Evolutionary conservation across 108 stramenopile genomes (phyloP), one percentile per base, ranked within the genome.

Genomic region (Phaeodactylum tricornutum): DNA sequence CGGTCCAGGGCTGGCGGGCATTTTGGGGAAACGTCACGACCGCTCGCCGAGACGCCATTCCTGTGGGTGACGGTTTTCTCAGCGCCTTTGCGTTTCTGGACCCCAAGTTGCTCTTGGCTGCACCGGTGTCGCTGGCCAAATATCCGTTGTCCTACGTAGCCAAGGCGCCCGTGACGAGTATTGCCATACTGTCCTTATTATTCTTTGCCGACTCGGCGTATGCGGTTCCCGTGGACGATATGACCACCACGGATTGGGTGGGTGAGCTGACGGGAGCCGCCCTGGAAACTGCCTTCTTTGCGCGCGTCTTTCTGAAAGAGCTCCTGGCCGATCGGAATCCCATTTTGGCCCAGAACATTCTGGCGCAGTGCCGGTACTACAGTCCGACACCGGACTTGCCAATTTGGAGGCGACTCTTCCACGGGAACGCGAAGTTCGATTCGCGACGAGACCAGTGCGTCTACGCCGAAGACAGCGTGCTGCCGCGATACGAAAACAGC

Each of bases 291-390:
- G 62, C 57, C 25, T 22, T 74, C 14, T 81, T 81, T 59, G 79
- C 67, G 8, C 50, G 79, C 16, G 29, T 74, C 14, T 60, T 81
- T 17, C 24, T 77, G n/a, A 73, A 74, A 44, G 66, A 61, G 17
- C 48, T 81, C 5, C 62, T 81, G 23, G 75, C 75, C 8, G 75
- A 81, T 30, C 69, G 79, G 20, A 74, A 81, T 49, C 72, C 64
- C 22, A 38, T 77, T 2, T 53, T 75, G 29, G 79, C 79, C 2
- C 19, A 50, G 31, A 74, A 67, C 36, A 76, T 81, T 41, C 38
- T 69, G 34, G 59, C 56, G 22, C 59, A 71, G 44, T 66, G 61
- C 39, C 38, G 29, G 20, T 17, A 56, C n/a, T 52, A 46, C 24
- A 43, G 42, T 34, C 12, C 33, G 12, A n/a, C n/a, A n/a, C n/a